phyloP scores from a whole-genome alignment of 371 early-diverging fungal species.

The Saksenaea oblongispora region DNA sequence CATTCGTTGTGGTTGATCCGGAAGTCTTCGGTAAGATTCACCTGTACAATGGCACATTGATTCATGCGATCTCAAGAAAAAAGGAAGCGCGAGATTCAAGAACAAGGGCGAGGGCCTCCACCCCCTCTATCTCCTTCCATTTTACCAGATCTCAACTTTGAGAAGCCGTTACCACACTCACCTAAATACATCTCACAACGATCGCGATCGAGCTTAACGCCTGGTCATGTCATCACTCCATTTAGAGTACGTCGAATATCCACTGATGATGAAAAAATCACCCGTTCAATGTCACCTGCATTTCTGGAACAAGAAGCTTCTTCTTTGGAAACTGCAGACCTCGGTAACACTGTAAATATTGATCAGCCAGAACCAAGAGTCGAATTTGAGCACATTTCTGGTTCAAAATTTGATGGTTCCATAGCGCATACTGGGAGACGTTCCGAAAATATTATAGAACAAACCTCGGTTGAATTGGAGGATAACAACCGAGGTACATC shows the following conservation, averaged over 20 bases:
- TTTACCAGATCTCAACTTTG: not conserved
- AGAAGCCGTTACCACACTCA: not conserved
- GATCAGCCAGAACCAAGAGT: too few relatives aligned
- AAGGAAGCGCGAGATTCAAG: not conserved
- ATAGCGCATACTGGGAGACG: too few relatives aligned
- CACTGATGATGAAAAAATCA: not conserved
- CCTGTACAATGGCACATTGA: not conserved
- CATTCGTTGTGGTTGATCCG: not conserved
- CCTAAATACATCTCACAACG: not conserved
- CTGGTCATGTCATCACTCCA: not conserved
- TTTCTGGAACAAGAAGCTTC: not conserved
- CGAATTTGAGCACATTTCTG: too few relatives aligned
- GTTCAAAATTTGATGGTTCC: too few relatives aligned
- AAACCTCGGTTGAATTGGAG: not conserved
- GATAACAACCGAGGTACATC: not conserved
- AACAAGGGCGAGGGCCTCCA: not conserved
- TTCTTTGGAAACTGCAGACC: not conserved
- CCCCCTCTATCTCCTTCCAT: not conserved
- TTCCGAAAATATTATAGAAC: not conserved
- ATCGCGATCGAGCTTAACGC: not conserved
- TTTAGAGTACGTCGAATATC: not conserved
- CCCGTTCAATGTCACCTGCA: not conserved
- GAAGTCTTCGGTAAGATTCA: not conserved
- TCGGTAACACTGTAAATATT: not conserved
- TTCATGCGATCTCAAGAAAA: not conserved